A percentile compares a stretch with the other conserved stretches of the same genome.
Conservation (phyloP, 202 grass and related monocot species). For the Zizania palustris region DNA sequence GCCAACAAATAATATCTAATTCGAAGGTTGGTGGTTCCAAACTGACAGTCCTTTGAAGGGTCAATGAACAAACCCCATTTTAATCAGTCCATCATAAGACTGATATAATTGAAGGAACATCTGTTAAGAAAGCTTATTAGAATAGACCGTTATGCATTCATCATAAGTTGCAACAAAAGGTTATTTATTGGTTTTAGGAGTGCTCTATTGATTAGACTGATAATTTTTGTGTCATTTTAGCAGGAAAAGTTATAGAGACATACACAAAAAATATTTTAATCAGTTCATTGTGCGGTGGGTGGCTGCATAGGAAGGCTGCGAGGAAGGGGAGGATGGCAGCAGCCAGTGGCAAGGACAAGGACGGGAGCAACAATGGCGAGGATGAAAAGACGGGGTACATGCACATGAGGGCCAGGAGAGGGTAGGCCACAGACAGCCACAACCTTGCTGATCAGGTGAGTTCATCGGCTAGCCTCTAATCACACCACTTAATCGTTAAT, state of each 20-base stretch:
- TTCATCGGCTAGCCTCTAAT: constrained; percentile 18
- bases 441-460: constrained; percentile 91
- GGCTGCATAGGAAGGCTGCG: constrained; percentile 53
- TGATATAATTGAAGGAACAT: no score
- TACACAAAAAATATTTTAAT: no score
- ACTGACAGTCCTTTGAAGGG: not conserved
- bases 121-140: no score
- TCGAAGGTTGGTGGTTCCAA: constrained; percentile 1
- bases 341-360: constrained; percentile 37
- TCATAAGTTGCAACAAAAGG: no score
- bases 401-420: constrained; percentile 79
- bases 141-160: no score
- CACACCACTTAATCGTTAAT: not conserved
- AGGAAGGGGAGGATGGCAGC: constrained; percentile 60
- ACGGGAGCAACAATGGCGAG: constrained; percentile 38
- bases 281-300: not conserved
- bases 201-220: no score
- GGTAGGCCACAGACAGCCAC: constrained; percentile 94
- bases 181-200: no score
- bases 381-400: constrained; percentile 81
- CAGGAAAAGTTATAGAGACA: no score
- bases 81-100: no score
- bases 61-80: not conserved
- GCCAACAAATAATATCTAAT: constrained; percentile 40
- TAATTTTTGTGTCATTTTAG: no score